A percentile compares a stretch with the other conserved stretches of the same genome.
phyloP scores from a whole-genome alignment of 805 yeast genomes.

The Spathaspora passalidarum region DNA sequence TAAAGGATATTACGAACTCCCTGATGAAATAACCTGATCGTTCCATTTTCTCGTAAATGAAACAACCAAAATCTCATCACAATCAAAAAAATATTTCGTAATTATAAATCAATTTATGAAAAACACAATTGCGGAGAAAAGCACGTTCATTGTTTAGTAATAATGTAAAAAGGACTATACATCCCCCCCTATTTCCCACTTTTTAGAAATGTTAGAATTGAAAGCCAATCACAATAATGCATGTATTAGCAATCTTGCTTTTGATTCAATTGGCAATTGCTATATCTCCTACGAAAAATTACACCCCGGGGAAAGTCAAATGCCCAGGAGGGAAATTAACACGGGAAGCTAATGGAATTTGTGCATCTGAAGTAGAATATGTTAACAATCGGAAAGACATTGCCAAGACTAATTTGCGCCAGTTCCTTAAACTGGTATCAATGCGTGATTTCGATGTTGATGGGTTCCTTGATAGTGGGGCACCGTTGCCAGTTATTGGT shows the following conservation, averaged over 20 bases:
- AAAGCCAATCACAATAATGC: neutral
- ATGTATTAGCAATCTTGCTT: neutral
- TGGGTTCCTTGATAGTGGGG: slow-evolving; percentile 24
- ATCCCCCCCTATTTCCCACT: neutral
- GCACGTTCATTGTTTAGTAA: neutral
- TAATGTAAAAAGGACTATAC: neutral
- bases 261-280: neutral
- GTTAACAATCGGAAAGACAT: neutral
- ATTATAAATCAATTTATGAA: neutral
- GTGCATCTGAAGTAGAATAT: neutral
- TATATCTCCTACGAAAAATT: neutral
- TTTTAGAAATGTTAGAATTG: neutral
- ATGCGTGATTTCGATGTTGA: slow-evolving; percentile 21
- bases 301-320: neutral
- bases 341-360: neutral
- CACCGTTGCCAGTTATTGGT: slow-evolving; percentile 35
- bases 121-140: neutral
- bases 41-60: neutral
- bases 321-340: slow-evolving; percentile 1
- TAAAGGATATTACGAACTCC: too few relatives aligned
- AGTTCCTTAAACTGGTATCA: slow-evolving; percentile 30
- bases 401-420: neutral
- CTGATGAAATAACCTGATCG: neutral
- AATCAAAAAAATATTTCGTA: neutral
- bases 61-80: neutral